These are phyloP conservation scores for Ogataea methylovora DNA, from an alignment of 805 yeast genomes.

Conservation along the genomic window DNA sequence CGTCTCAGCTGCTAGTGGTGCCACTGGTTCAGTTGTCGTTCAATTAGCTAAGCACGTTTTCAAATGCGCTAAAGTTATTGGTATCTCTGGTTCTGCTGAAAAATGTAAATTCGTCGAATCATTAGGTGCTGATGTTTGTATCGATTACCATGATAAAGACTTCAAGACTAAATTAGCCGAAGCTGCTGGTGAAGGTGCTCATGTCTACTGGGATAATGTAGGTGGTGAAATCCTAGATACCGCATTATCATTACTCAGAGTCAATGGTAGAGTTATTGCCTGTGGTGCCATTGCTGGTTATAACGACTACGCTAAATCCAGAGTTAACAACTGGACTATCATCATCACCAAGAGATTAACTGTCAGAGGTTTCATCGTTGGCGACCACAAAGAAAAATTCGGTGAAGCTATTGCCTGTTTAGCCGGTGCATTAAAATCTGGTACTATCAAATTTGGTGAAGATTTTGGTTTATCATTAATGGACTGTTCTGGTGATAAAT, in stretches of 20 bases:
- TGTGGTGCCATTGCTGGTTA: conserved; percentile 61
- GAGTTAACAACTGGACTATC: conserved; percentile 31
- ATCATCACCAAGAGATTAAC: conserved; percentile 44
- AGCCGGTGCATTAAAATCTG: conserved; percentile 28
- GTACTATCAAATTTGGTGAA: conserved; percentile 30
- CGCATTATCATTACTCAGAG: conserved; percentile 31
- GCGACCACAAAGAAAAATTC: conserved; percentile 33
- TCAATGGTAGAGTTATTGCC: conserved; percentile 40
- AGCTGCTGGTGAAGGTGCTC: conserved; percentile 40
- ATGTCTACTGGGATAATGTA: conserved; percentile 53
- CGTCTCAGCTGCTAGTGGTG: conserved; percentile 65
- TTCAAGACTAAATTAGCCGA: conserved; percentile 28
- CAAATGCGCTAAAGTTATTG: conserved; percentile 50
- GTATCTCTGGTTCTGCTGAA: conserved; percentile 52
- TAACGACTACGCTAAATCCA: conserved; percentile 31
- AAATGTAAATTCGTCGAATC: conserved; percentile 48
- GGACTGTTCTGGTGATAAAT: conserved; percentile 33
- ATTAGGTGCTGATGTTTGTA: conserved; percentile 43
- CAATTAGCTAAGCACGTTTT: conserved; percentile 48
- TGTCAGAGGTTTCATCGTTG: conserved; percentile 45
- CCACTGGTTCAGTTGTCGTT: conserved; percentile 57
- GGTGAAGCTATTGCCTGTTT: conserved; percentile 31
- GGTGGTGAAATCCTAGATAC: conserved; percentile 52
- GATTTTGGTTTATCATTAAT: conserved; percentile 29
- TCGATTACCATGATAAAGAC: conserved; percentile 43